phyloP scores from a whole-genome alignment of 176 grass and related monocot genomes.

The Oryza rufipogon region DNA sequence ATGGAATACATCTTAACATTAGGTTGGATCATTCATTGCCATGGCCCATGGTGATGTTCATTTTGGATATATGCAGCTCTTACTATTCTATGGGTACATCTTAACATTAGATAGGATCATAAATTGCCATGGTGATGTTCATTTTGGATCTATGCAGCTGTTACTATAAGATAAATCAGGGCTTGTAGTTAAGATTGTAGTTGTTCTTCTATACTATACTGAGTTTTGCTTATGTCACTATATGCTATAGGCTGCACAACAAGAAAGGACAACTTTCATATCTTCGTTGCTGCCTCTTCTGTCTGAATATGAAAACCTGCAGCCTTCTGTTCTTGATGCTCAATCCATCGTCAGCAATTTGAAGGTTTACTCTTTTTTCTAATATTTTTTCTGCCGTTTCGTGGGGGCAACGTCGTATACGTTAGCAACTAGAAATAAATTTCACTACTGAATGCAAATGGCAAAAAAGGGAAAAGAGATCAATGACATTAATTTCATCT shows the following conservation, averaged over 20 bases:
- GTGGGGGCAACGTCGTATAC: neutral
- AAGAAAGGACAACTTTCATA: constrained; percentile 90
- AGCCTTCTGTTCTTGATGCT: constrained; percentile 72
- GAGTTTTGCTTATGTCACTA: constrained; percentile 40
- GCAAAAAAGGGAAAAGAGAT: neutral
- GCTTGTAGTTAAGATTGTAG: constrained; percentile 29
- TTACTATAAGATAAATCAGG: neutral
- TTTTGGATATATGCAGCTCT: neutral
- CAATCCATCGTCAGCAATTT: constrained; percentile 80
- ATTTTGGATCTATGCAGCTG: neutral
- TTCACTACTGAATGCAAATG: constrained; percentile 11
- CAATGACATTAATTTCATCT: neutral
- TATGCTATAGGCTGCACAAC: constrained; percentile 70
- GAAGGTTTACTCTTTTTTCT: constrained; percentile 58
- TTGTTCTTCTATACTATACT: constrained; percentile 6
- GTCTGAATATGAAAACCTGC: constrained; percentile 74
- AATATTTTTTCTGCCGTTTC: neutral
- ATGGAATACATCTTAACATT: constrained; percentile 1
- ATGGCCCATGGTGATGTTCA: neutral
- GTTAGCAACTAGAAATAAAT: neutral
- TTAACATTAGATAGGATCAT: neutral
- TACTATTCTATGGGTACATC: constrained; percentile 7
- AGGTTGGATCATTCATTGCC: neutral
- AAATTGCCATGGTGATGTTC: neutral
- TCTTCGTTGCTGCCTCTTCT: constrained; percentile 88